Base-by-base conservation (phyloP, 2,329 filamentous ascomycete species). In the Arthrobotrys musiformis region DNA sequence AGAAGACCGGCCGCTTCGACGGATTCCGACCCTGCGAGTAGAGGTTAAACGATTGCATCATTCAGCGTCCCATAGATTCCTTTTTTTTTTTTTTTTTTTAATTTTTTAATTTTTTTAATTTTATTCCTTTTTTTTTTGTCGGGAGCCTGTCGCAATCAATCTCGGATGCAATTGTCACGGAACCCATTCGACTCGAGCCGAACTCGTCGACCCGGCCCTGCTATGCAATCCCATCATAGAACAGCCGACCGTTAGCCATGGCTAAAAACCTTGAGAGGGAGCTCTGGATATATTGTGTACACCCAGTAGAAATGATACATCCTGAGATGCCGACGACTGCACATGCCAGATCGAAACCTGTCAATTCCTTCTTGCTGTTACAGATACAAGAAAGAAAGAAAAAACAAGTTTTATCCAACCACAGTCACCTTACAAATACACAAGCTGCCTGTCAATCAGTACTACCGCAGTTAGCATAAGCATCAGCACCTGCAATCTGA, bases 371-470 rank as follows among this genome's bases (percentile, higher is more conserved):
- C 17, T n/a, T 58, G 8, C 26, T 40, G 54, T 58, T 40, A 26
- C 54, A 40, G 54, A 40, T 37, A 58, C 33, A 58, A 24, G 24
- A 30, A 5, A 11, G 15, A 7, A 4, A 7, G 4, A 4, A 17
- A 52, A 52, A 37, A 22, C 52, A 19, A 13, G 52, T 13, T n/a
- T 30, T 58, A 58, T 58, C 54, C 54, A 28, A 58, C 54, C 54
- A 58, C 54, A 40, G 54, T 58, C 54, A 58, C 54, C 54, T 58
- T 58, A 40, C 54, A 58, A 19, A 37, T 58, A 40, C 54, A 58
- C 33, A 37, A 33, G 5, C 22, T 42, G n/a, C 15, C 19, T 48
- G 44, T 48, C 17, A 56, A 28, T 28, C 50, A 40, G 30, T 26
- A 22, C 17, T 24, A 22, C 17, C n/a, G 11, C 28, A 1, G 54